Evolutionary conservation across 2,329 filamentous ascomycete genomes (phyloP).

Genomic region (Hysterium pulicare): DNA sequence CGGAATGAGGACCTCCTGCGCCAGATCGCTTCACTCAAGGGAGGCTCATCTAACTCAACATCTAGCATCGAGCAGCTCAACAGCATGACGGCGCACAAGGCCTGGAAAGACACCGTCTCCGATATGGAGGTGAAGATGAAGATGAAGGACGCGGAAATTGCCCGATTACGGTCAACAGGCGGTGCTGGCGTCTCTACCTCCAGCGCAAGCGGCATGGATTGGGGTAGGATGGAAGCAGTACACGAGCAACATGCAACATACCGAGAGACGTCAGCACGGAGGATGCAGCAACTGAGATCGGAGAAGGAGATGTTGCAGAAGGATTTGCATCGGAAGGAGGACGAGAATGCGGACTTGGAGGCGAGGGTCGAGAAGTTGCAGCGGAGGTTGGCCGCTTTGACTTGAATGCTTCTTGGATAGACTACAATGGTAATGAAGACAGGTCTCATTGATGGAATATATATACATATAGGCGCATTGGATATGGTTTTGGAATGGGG

Average conservation of each 20-base stretch:
- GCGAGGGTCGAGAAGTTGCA: conserved; percentile 33
- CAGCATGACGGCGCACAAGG: conserved; percentile 32
- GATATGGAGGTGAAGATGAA: conserved; percentile 28
- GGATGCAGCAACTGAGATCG: conserved; percentile 35
- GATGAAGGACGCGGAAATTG: conserved; percentile 28
- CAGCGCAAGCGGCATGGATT: conserved; percentile 19
- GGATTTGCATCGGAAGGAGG: conserved; percentile 38
- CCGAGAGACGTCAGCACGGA: conserved; percentile 35
- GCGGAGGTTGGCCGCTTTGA: conserved; percentile 12
- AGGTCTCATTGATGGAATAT: too few species aligned
- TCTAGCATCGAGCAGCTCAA: conserved; percentile 28
- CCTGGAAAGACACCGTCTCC: conserved; percentile 32
- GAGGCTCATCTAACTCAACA: conserved; percentile 8
- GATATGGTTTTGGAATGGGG: too few species aligned
- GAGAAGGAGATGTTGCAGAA: conserved; percentile 41
- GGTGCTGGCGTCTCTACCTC: conserved; percentile 7
- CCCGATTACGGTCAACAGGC: conserved; percentile 12
- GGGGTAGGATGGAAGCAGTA: conserved; percentile 36
- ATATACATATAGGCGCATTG: too few species aligned
- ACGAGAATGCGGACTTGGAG: conserved; percentile 38
- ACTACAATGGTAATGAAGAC: too few species aligned
- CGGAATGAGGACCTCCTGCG: conserved; percentile 34
- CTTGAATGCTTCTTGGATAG: too few species aligned
- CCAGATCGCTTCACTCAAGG: conserved; percentile 28
- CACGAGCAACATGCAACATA: conserved; percentile 39